Percentiles rank a stretch among this genome's conserved stretches.
Evolutionary conservation across 1,139 yeast species (phyloP).

Genomic region (Protomyces lactucae-debilis): DNA sequence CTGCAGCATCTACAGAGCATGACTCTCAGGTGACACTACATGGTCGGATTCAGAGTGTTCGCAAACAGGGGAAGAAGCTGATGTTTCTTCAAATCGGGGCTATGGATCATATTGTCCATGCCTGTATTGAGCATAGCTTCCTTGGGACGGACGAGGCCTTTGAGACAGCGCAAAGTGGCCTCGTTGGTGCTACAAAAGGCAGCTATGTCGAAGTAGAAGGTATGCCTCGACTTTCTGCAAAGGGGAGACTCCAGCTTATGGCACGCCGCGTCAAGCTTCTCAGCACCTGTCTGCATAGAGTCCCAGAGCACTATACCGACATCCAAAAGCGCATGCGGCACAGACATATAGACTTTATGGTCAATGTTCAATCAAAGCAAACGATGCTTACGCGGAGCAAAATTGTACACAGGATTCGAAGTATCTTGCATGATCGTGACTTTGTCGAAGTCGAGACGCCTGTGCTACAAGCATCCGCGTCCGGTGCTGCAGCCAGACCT

Average conservation of each 20-base stretch:
- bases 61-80: neutral
- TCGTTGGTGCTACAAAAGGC: conserved; percentile 52
- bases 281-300: conserved; percentile 64
- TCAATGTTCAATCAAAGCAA: conserved; percentile 50
- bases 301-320: conserved; percentile 61
- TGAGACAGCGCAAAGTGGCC: neutral
- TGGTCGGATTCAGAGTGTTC: neutral
- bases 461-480: conserved; percentile 91
- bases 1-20: neutral
- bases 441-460: conserved; percentile 90
- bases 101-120: neutral
- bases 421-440: conserved; percentile 50
- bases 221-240: conserved; percentile 64
- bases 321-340: conserved; percentile 57
- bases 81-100: neutral
- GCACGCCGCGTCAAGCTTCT: conserved; percentile 50
- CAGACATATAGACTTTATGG: conserved; percentile 69
- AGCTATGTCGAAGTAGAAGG: conserved; percentile 67
- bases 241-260: conserved; percentile 73
- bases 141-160: neutral
- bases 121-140: neutral
- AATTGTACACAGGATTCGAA: conserved; percentile 53
- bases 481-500: conserved; percentile 99
- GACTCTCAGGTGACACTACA: neutral
- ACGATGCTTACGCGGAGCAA: conserved; percentile 53